Conservation (phyloP, 495 filamentous ascomycete genomes). For the Annulohypoxylon moriforme region DNA sequence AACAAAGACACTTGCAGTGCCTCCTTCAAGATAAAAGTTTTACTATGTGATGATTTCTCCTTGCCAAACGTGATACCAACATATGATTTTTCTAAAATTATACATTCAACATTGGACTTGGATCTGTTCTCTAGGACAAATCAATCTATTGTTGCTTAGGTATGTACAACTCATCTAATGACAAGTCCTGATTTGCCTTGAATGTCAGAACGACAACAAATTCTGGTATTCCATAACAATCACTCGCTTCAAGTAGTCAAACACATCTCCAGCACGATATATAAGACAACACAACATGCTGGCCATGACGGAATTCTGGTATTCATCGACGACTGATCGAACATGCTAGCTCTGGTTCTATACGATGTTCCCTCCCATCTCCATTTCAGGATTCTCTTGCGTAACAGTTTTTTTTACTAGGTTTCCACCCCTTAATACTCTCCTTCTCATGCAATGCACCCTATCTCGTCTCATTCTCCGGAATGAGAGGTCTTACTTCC, state of each 20-base stretch:
- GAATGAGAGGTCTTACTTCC: neutral
- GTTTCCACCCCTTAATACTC: neutral
- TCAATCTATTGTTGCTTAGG: neutral
- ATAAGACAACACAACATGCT: neutral
- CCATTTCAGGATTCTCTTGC: slow-evolving; percentile 9
- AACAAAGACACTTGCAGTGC: slow-evolving; percentile 35
- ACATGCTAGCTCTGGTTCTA: slow-evolving; percentile 39
- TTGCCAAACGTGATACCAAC: neutral
- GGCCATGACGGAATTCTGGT: slow-evolving; percentile 33
- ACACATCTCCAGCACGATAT: neutral
- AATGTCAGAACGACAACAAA: neutral
- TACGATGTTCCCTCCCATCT: slow-evolving; percentile 30
- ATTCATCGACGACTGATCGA: slow-evolving; percentile 33
- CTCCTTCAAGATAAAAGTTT: neutral
- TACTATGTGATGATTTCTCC: neutral
- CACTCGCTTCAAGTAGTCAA: neutral
- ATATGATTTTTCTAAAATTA: no score
- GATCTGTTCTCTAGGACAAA: neutral
- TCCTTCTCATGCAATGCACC: slow-evolving; percentile 4
- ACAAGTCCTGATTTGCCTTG: neutral
- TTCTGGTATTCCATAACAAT: neutral
- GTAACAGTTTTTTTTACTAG: slow-evolving; percentile 2
- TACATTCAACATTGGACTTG: no score
- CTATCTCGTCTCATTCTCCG: neutral
- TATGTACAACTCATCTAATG: no score